Evolutionary conservation across 2,329 filamentous ascomycete species (phyloP).

Genomic region (Emmonsiellopsis sp.): DNA sequence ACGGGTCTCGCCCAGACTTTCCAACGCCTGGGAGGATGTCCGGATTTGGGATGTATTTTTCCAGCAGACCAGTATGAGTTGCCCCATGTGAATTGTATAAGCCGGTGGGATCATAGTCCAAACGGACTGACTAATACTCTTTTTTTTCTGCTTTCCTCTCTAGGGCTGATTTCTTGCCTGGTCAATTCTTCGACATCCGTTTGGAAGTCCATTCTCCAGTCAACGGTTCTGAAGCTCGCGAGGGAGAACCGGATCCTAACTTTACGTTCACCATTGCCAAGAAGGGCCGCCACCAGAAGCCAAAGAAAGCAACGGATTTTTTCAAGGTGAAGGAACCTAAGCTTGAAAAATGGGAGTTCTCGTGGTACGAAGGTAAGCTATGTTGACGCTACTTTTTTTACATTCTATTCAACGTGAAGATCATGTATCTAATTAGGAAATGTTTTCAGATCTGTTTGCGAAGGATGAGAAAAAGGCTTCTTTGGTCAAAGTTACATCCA

Average conservation of each 20-base stretch:
- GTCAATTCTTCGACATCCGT: conserved; percentile 75
- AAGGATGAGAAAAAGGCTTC: conserved; percentile 59
- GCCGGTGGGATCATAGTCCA: not conserved
- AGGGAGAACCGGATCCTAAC: conserved; percentile 59
- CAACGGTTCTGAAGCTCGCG: conserved; percentile 72
- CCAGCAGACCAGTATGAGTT: conserved; percentile 47
- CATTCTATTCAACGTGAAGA: not conserved
- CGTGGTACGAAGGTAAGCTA: conserved; percentile 62
- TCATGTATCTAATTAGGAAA: not conserved
- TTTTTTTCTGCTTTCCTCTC: not conserved
- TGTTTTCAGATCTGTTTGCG: conserved; percentile 58
- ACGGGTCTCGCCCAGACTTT: conserved; percentile 41
- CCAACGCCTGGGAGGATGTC: conserved; percentile 47
- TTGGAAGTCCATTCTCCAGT: conserved; percentile 72
- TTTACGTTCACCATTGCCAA: conserved; percentile 66
- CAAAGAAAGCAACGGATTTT: conserved; percentile 52
- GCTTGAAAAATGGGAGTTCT: conserved; percentile 72
- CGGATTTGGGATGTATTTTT: conserved; percentile 47
- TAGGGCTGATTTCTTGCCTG: conserved; percentile 69
- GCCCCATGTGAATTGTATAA: not conserved
- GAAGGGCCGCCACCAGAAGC: conserved; percentile 36
- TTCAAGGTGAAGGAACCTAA: conserved; percentile 62
- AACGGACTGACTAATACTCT: not conserved
- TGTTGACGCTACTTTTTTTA: not conserved
- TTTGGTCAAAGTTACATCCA: conserved; percentile 69